A percentile compares a stretch with the other conserved stretches of the same genome.
These are phyloP conservation scores for Croton setiger DNA, from an alignment of 441 rosid species.

Conservation along the genomic window DNA sequence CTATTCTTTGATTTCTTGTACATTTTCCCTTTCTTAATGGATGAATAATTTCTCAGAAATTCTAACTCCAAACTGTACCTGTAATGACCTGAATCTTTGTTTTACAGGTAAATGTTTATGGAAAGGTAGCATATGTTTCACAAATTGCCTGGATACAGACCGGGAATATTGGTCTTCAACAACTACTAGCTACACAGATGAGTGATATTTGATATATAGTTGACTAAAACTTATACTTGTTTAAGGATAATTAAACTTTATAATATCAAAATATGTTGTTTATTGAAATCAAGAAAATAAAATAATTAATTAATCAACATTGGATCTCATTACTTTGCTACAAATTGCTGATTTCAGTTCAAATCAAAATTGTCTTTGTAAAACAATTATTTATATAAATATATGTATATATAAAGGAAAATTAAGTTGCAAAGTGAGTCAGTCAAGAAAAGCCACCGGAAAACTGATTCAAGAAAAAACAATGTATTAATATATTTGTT, in stretches of 20 bases:
- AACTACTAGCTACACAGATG: not conserved
- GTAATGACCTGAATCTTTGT: not conserved
- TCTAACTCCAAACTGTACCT: not conserved
- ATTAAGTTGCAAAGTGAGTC: not conserved
- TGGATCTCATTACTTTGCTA: too few species aligned
- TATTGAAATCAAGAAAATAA: too few species aligned
- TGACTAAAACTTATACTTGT: slow-evolving; percentile 22
- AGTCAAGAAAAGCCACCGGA: not conserved
- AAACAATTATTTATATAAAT: too few species aligned
- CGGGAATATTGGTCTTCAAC: slow-evolving; percentile 50
- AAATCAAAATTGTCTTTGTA: not conserved
- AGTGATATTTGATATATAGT: too few species aligned
- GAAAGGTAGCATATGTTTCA: slow-evolving; percentile 48
- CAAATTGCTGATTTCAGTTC: not conserved
- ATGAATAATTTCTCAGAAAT: not conserved
- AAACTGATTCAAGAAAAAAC: too few species aligned
- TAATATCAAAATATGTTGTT: too few species aligned
- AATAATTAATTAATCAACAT: too few species aligned
- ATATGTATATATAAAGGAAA: too few species aligned
- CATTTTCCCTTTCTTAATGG: not conserved
- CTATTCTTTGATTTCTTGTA: not conserved
- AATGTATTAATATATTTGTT: too few species aligned
- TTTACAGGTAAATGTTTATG: slow-evolving; percentile 35
- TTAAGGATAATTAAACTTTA: too few species aligned
- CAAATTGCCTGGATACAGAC: slow-evolving; percentile 59